Evolutionary conservation across 225 moss, liverwort and hornwort genomes (phyloP).

Genomic region (Polytrichum formosum): DNA sequence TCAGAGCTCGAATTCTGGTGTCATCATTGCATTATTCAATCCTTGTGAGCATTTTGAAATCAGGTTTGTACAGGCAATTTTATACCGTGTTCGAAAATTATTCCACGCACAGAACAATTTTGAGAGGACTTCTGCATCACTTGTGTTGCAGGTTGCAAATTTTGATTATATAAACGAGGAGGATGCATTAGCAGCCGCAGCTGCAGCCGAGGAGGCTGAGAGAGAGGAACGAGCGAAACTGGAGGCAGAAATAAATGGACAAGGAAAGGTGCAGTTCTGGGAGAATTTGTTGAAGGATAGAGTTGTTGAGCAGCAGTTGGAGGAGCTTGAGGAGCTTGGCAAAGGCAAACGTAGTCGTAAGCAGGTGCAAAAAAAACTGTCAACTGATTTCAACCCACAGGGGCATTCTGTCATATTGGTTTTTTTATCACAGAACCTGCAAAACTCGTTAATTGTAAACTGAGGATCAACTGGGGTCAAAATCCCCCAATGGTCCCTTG

Average conservation of each 20-base stretch:
- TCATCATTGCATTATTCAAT: not conserved
- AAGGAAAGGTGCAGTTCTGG: conserved; percentile 91
- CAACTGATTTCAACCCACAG: too few species aligned
- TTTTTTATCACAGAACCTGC: too few species aligned
- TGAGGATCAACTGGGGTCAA: too few species aligned
- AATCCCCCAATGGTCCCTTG: too few species aligned
- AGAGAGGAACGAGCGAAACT: conserved; percentile 52
- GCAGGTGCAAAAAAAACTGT: conserved; percentile 43
- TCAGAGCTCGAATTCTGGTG: too few species aligned
- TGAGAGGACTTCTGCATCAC: too few species aligned
- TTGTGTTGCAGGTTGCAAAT: conserved; percentile 55
- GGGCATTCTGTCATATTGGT: too few species aligned
- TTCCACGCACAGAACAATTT: too few species aligned
- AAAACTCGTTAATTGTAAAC: too few species aligned
- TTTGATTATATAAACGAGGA: conserved; percentile 69
- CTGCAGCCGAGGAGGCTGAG: conserved; percentile 56
- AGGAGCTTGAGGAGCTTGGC: conserved; percentile 73
- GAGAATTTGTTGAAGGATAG: conserved; percentile 79
- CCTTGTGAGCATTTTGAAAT: not conserved
- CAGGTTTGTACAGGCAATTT: too few species aligned
- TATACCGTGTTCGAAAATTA: too few species aligned
- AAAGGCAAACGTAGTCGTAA: conserved; percentile 94
- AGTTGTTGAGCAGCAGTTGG: conserved; percentile 67
- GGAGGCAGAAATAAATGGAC: conserved; percentile 62
- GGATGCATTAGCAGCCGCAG: conserved; percentile 47